Evolutionary conservation across 352 stramenopile species (phyloP), one percentile per base, ranked within the genome.

Genomic region (Phytopythium boreale): DNA sequence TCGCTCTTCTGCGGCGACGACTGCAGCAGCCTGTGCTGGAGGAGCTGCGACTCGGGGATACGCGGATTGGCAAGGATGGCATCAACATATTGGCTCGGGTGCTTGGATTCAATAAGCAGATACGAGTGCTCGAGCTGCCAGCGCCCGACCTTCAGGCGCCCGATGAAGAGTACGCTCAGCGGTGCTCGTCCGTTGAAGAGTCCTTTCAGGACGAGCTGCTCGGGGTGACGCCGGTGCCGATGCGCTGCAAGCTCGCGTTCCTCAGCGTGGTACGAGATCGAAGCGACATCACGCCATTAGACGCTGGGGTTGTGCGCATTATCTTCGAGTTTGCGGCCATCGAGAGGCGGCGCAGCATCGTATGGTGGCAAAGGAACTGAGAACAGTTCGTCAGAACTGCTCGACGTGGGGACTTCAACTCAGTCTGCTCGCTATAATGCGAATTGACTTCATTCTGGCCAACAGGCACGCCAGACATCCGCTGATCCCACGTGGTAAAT

Each of bases 181-280:
- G 9, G 12, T 51, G 36, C 41, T 49, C 29, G 29, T 34, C 29
- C 29, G 29, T 34, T 7, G 37, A 61, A 22, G 6, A 20, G 19
- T 22, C 37, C 5, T 47, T 50, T 22, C 36, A 61, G n/a, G 22
- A 50, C 24, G 37, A 61, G 55, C 36, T 34, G 17, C 36, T 61
- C 20, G 36, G 36, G 1, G 34, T 22, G n/a, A 50, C n/a, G 4
- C 9, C 37, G 22, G 10, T 61, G 11, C 12, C 36, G 4, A n/a
- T 61, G 10, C 17, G 11, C 17, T 44, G 36, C 36, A 61, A 61
- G 41, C 37, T 61, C 20, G 55, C 55, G 20, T 61, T 61, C 55
- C 37, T 61, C 37, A 51, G 37, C n/a, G 55, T 31, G n/a, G 9
- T 61, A 11, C 55, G 17, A 10, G 5, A 2, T 15, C 7, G 12